A percentile compares a stretch with the other conserved stretches of the same genome.
Evolutionary conservation across 2,329 filamentous ascomycete species (phyloP).

Genomic region (Trichophyton benhamiae): DNA sequence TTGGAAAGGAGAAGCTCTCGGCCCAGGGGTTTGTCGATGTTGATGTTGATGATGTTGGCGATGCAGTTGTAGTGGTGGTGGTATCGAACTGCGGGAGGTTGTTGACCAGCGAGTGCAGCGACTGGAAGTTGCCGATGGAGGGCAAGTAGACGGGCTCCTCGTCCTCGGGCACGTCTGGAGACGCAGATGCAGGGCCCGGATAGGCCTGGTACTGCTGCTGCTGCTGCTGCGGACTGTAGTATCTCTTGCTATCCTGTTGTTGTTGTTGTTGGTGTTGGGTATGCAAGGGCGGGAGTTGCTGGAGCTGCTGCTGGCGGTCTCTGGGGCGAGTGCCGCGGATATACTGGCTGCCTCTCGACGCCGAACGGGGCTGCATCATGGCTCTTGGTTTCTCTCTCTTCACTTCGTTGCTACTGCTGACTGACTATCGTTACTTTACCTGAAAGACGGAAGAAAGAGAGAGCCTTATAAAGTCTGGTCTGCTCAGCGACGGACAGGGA

Average conservation of each 20-base stretch:
- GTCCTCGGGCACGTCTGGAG: not conserved
- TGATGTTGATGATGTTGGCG: not conserved
- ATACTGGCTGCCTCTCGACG: not conserved
- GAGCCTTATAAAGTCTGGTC: too few species aligned
- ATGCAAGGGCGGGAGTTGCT: too few species aligned
- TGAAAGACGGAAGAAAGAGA: too few species aligned
- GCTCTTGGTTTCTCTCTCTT: not conserved
- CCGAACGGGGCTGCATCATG: not conserved
- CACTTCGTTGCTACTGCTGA: not conserved
- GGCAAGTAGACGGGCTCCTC: not conserved
- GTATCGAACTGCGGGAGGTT: not conserved
- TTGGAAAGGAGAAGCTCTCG: not conserved
- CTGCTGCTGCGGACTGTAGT: not conserved
- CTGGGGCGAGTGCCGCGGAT: not conserved
- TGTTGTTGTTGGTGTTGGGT: not conserved
- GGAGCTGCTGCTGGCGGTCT: not conserved
- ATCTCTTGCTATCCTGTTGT: not conserved
- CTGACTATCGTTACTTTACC: not conserved
- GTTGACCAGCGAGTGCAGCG: not conserved
- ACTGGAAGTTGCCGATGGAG: not conserved
- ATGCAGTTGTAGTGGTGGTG: not conserved
- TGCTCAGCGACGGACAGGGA: not conserved
- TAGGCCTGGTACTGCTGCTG: not conserved
- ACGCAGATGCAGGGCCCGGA: not conserved
- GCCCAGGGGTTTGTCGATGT: not conserved